Percentiles rank a stretch among this genome's conserved stretches.
Evolutionary conservation across 345 rosid species (phyloP).

Genomic region (Gossypium turneri): DNA sequence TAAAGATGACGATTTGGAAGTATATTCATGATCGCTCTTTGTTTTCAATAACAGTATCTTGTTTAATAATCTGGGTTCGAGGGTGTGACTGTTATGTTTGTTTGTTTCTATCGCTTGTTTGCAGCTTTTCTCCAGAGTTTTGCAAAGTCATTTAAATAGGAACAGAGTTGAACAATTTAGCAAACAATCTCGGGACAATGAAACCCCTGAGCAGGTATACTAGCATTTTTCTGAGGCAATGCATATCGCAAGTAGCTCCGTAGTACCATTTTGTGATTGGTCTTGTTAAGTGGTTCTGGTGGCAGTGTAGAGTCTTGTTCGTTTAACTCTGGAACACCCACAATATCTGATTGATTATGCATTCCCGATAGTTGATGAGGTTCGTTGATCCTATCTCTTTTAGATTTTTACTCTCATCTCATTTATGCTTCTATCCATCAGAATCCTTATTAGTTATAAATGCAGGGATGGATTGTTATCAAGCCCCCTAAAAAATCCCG

Average conservation of each 20-base stretch:
- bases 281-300: slow-evolving; percentile 31
- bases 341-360: slow-evolving; percentile 40
- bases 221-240: neutral
- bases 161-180: slow-evolving; percentile 32
- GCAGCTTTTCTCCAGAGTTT: slow-evolving; percentile 45
- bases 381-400: slow-evolving; percentile 24
- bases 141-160: slow-evolving; percentile 45
- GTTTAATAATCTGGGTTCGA: neutral
- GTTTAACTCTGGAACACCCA: slow-evolving; percentile 59
- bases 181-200: slow-evolving; percentile 34
- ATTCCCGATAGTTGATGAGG: slow-evolving; percentile 64
- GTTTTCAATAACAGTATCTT: neutral
- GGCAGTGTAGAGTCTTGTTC: slow-evolving; percentile 75
- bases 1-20: slow-evolving; percentile 47
- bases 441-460: neutral
- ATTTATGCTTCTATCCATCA: neutral
- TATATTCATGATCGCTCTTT: slow-evolving; percentile 12
- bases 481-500: slow-evolving; percentile 41
- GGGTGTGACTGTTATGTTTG: neutral
- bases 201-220: slow-evolving; percentile 63
- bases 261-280: slow-evolving; percentile 5
- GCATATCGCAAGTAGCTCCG: neutral
- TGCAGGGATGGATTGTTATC: slow-evolving; percentile 72
- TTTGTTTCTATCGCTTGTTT: slow-evolving; percentile 9
- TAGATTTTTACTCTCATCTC: neutral